A percentile compares a stretch with the other conserved stretches of the same genome.
Conservation (phyloP, 495 filamentous ascomycete species). For the Talaromyces nanjingensis region DNA sequence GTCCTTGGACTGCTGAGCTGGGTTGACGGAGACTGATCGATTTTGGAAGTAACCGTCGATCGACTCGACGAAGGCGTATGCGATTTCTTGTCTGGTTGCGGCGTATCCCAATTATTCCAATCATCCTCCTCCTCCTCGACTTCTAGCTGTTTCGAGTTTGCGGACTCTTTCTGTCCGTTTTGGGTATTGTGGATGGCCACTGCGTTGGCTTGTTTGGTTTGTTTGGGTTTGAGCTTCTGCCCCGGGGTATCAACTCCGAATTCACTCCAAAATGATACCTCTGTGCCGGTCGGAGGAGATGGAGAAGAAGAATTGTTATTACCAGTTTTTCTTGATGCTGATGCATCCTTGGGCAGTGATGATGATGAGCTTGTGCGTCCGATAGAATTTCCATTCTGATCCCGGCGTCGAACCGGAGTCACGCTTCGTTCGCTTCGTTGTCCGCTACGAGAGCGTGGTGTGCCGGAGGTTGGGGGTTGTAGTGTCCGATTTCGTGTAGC, state of each 20-base stretch:
- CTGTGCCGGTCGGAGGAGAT: conserved; percentile 32
- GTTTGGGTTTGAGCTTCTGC: conserved; percentile 31
- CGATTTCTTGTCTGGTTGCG: conserved; percentile 33
- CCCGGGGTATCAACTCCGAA: conserved; percentile 47
- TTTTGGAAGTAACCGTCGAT: conserved; percentile 38
- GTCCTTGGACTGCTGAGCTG: conserved; percentile 43
- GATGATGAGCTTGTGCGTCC: conserved; percentile 33
- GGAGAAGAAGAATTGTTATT: conserved; percentile 29
- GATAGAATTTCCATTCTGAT: conserved; percentile 22
- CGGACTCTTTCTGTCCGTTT: conserved; percentile 27
- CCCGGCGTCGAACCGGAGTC: conserved; percentile 11
- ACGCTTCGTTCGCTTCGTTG: conserved; percentile 28
- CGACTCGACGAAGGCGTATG: conserved; percentile 42
- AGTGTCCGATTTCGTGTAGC: conserved; percentile 41
- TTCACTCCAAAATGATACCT: conserved; percentile 45
- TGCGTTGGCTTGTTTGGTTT: conserved; percentile 25
- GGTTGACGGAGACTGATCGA: conserved; percentile 39
- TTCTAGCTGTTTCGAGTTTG: conserved; percentile 32
- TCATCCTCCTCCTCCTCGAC: conserved; percentile 43
- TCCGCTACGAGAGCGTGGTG: conserved; percentile 15
- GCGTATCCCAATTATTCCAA: conserved; percentile 68
- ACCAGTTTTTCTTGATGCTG: conserved; percentile 34
- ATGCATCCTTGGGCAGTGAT: conserved; percentile 22
- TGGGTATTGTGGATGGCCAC: conserved; percentile 20
- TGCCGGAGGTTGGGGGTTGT: conserved; percentile 14